Evolutionary conservation across 768 basidiomycete species (phyloP).

Genomic region (Paxillus ammoniavirescens): DNA sequence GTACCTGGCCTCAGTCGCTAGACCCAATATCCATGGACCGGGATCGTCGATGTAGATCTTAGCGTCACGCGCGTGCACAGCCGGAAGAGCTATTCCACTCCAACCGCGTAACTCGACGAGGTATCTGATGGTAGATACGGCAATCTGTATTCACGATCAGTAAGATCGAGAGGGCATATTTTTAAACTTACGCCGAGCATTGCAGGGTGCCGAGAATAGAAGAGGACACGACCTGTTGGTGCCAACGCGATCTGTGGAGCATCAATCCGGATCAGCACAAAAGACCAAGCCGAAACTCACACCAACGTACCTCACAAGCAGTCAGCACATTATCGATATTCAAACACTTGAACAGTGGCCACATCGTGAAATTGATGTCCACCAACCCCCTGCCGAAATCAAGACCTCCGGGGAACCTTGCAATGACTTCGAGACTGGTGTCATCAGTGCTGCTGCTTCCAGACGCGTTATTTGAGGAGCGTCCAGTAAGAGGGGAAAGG

Average conservation of each 20-base stretch:
- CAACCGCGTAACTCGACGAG: slow-evolving; percentile 91
- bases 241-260: slow-evolving; percentile 70
- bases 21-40: slow-evolving; percentile 93
- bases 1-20: slow-evolving; percentile 83
- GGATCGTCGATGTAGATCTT: slow-evolving; percentile 95
- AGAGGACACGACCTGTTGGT: slow-evolving; percentile 82
- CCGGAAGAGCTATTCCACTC: slow-evolving; percentile 82
- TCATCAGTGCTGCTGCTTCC: slow-evolving; percentile 29
- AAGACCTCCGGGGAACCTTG: slow-evolving; percentile 89
- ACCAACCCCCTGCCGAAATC: slow-evolving; percentile 91
- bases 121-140: slow-evolving; percentile 88
- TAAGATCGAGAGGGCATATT: background rate
- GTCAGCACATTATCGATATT: slow-evolving; percentile 93
- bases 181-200: slow-evolving; percentile 73
- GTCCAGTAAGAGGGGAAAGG: slow-evolving; percentile 43
- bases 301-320: slow-evolving; percentile 70
- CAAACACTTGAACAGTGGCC: slow-evolving; percentile 91
- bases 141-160: slow-evolving; percentile 49
- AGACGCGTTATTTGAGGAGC: slow-evolving; percentile 44
- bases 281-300: background rate
- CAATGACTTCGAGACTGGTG: slow-evolving; percentile 74
- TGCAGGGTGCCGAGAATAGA: slow-evolving; percentile 85
- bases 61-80: slow-evolving; percentile 86
- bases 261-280: background rate
- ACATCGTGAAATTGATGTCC: slow-evolving; percentile 95